Base-by-base conservation (phyloP, 192 early-diverging fungal species). In the Linderina pennispora region DNA sequence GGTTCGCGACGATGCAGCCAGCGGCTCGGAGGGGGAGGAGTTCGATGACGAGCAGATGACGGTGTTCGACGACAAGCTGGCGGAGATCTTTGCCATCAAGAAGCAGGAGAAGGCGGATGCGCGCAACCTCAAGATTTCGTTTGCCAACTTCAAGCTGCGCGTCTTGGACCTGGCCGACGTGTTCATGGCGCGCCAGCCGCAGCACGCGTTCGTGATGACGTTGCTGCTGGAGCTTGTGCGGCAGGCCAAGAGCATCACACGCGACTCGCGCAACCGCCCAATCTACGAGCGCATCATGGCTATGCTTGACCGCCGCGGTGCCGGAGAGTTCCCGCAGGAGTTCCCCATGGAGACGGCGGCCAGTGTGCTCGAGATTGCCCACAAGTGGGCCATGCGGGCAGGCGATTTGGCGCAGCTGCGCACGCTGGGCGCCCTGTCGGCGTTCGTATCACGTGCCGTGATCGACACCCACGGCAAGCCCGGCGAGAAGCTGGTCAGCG, bases 91-190 rank as follows among this genome's bases (percentile, higher is more conserved):
- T 65, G 74, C 70, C 28, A 80, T 92, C 47, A 79, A 81, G 61
- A 89, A 90, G 76, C 65, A 83, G 43, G 67, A 80, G 34, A 92
- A 91, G 76, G 55, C 50, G 7, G 85, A 81, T n/a, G 80, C 83
- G 50, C 90, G 89, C 80, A 86, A 90, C 40, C 58, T 82, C 23
- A 87, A 92, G 58, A 73, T 87, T 45, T 81, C 80, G 40, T 64
- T 94, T 16, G 68, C 88, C 26, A 82, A 97, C 70, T 93, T 97
- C 55, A 91, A 93, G 73, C 80, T 90, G 59, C 88, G 90, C 31
- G 85, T 88, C 1, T 66, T 93, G 33, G 91, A 91, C 54, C 58
- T 97, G 21, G 56, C 91, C 39, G 84, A 89, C 20, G 78, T 87
- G 24, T 93, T 86, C 58, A 57, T 89, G 48, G 63, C 77, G 41